phyloP scores from a whole-genome alignment of 306 rosid genomes.

The Prunus kanzakura region DNA sequence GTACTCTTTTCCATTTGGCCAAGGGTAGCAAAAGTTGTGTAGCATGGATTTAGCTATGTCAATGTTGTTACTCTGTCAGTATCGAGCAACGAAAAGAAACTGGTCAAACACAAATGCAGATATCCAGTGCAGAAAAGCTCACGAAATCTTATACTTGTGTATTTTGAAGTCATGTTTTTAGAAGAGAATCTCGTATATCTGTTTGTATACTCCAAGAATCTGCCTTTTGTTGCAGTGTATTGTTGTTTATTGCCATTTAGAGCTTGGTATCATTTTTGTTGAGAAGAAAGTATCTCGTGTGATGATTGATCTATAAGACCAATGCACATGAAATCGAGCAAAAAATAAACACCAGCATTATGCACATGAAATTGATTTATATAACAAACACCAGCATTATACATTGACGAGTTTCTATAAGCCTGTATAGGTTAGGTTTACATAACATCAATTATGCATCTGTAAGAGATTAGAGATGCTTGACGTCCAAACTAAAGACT shows the following conservation, averaged over 20 bases:
- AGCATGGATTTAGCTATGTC: too few relatives aligned
- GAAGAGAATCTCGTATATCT: not conserved
- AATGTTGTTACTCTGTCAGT: too few relatives aligned
- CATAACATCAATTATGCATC: conserved; percentile 1
- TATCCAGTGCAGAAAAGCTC: too few relatives aligned
- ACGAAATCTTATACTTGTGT: too few relatives aligned
- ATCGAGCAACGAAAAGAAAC: too few relatives aligned
- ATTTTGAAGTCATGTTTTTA: not conserved
- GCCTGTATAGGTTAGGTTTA: not conserved
- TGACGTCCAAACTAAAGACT: conserved; percentile 16
- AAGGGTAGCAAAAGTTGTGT: too few relatives aligned
- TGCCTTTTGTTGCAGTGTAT: not conserved
- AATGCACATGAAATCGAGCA: not conserved
- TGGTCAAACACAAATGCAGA: too few relatives aligned
- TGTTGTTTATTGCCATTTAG: not conserved
- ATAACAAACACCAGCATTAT: not conserved
- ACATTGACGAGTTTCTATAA: not conserved
- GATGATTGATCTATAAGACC: not conserved
- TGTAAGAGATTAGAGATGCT: conserved; percentile 24
- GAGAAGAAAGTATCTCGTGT: not conserved
- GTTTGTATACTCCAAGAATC: not conserved
- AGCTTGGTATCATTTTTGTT: not conserved
- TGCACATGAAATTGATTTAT: too few relatives aligned
- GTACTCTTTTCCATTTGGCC: too few relatives aligned
- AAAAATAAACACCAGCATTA: not conserved